Percentiles rank a stretch among this genome's conserved stretches.
Evolutionary conservation across 1,139 yeast species (phyloP).

Genomic region (Hemisphaericaspora subhashii): DNA sequence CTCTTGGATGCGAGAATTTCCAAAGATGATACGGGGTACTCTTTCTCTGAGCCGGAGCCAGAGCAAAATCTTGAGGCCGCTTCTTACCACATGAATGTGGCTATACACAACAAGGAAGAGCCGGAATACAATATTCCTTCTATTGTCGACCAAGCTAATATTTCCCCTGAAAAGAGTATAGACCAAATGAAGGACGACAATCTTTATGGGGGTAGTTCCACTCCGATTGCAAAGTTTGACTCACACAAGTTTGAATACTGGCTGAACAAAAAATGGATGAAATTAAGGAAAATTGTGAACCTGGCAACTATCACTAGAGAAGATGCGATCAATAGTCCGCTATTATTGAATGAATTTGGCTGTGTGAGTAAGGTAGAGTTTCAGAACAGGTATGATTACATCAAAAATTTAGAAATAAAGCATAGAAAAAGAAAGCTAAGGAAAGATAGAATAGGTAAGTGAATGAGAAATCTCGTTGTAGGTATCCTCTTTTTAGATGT

Average conservation of each 20-base stretch:
- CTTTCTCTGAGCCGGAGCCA: too few species aligned
- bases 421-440: not conserved
- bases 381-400: slow-evolving; percentile 24
- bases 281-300: slow-evolving; percentile 21
- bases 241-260: slow-evolving; percentile 13
- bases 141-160: slow-evolving; percentile 4
- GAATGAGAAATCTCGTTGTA: too few species aligned
- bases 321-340: slow-evolving; percentile 26
- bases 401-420: slow-evolving; percentile 13
- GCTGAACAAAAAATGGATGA: slow-evolving; percentile 27
- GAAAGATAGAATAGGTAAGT: too few species aligned
- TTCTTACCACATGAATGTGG: too few species aligned
- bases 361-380: slow-evolving; percentile 22
- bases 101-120: too few species aligned
- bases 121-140: slow-evolving; percentile 14
- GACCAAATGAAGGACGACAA: not conserved
- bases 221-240: not conserved
- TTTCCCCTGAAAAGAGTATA: not conserved
- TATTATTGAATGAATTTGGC: slow-evolving; percentile 20
- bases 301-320: slow-evolving; percentile 18
- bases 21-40: too few species aligned
- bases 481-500: too few species aligned
- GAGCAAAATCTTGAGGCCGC: too few species aligned
- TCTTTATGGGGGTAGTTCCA: slow-evolving; percentile 6
- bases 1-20: too few species aligned